phyloP scores from a whole-genome alignment of 768 basidiomycete genomes.

The Phanerodontia chrysosporium region DNA sequence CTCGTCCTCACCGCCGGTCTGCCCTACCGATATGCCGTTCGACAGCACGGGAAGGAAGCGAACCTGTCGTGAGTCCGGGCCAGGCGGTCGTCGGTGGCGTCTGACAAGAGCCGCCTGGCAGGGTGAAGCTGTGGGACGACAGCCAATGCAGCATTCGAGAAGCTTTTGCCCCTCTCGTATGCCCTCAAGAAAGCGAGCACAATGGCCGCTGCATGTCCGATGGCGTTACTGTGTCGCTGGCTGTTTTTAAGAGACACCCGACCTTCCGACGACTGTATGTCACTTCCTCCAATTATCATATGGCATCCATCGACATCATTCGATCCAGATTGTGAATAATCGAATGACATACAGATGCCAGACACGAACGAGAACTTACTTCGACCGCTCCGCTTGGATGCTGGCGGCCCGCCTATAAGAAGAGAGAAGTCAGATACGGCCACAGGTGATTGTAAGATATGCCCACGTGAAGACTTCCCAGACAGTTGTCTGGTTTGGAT shows the following conservation, averaged over 20 bases:
- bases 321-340: too few species aligned
- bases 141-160: slow-evolving; percentile 30
- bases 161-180: slow-evolving; percentile 15
- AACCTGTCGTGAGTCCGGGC: slow-evolving; percentile 41
- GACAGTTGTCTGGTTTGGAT: slow-evolving; percentile 47
- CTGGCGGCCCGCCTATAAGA: slow-evolving; percentile 22
- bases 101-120: slow-evolving; percentile 14
- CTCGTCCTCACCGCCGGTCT: slow-evolving; percentile 46
- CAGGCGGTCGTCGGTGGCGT: background rate
- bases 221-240: slow-evolving; percentile 13
- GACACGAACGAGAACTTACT: background rate
- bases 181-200: background rate
- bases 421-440: background rate
- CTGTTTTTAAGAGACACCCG: background rate
- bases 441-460: background rate
- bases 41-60: slow-evolving; percentile 34
- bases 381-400: slow-evolving; percentile 1
- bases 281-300: background rate
- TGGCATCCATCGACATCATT: too few species aligned
- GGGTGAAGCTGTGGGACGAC: slow-evolving; percentile 45
- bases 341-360: too few species aligned
- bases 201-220: slow-evolving; percentile 1
- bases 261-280: slow-evolving; percentile 4
- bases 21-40: slow-evolving; percentile 44
- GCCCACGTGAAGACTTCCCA: slow-evolving; percentile 50